These are phyloP conservation scores for Neurospora sublineolata DNA, from an alignment of 495 filamentous ascomycete genomes.

Conservation along the genomic window DNA sequence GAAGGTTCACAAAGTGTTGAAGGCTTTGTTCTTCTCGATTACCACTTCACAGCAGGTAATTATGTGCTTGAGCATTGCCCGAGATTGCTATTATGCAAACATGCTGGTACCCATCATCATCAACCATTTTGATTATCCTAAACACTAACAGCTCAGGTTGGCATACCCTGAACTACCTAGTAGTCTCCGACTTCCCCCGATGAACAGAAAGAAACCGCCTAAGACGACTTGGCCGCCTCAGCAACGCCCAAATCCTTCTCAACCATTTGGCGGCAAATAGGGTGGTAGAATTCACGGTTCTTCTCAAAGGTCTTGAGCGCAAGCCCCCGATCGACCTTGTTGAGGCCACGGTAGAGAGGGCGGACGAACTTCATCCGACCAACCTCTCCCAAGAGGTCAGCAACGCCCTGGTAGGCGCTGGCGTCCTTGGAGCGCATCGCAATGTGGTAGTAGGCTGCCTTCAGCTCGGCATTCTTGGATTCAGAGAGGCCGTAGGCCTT, in stretches of 20 bases:
- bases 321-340: constrained; percentile 57
- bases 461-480: constrained; percentile 75
- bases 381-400: constrained; percentile 64
- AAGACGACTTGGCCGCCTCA: neutral
- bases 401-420: constrained; percentile 53
- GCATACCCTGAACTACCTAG: neutral
- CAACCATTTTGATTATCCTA: neutral
- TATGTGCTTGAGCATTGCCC: neutral
- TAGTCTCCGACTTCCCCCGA: neutral
- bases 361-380: constrained; percentile 96
- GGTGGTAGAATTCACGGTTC: constrained; percentile 87
- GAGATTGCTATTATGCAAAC: neutral
- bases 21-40: neutral
- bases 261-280: constrained; percentile 73
- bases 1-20: neutral
- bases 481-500: constrained; percentile 54
- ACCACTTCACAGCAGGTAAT: too few relatives aligned
- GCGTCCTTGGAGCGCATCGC: constrained; percentile 62
- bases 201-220: neutral
- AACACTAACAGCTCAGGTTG: neutral
- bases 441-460: constrained; percentile 63
- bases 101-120: neutral
- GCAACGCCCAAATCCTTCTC: constrained; percentile 63
- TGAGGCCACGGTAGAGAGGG: constrained; percentile 64
- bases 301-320: constrained; percentile 76